These are phyloP conservation scores for Entomortierella parvispora DNA, from an alignment of 192 early-diverging fungal species.

Conservation along the genomic window DNA sequence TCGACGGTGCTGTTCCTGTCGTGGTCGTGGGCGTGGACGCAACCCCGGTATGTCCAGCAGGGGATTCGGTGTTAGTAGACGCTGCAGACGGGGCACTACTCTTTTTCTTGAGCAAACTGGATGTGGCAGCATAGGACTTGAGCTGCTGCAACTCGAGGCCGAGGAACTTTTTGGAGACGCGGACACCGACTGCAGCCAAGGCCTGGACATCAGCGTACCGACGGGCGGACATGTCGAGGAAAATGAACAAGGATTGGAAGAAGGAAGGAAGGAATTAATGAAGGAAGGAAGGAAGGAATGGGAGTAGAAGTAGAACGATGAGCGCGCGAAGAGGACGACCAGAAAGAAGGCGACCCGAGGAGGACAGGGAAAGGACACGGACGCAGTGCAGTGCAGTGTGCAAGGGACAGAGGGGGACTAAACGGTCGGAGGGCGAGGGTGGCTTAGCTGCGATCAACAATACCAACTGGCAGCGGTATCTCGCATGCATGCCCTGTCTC, in stretches of 20 bases:
- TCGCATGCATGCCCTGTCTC: too few species aligned
- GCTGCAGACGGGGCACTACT: background rate
- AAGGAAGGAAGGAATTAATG: slow-evolving; percentile 24
- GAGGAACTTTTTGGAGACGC: slow-evolving; percentile 25
- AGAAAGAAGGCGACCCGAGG: too few species aligned
- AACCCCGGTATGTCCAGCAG: background rate
- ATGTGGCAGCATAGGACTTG: slow-evolving; percentile 38
- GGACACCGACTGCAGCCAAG: slow-evolving; percentile 21
- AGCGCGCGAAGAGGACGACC: too few species aligned
- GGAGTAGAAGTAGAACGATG: too few species aligned
- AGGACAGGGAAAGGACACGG: too few species aligned
- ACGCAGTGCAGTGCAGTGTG: too few species aligned
- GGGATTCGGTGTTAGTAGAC: background rate
- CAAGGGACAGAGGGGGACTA: too few species aligned
- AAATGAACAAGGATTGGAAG: too few species aligned
- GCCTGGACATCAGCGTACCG: slow-evolving; percentile 48
- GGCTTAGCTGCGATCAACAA: too few species aligned
- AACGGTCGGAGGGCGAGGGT: too few species aligned
- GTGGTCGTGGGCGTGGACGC: background rate
- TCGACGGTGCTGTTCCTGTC: background rate
- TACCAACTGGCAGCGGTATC: too few species aligned
- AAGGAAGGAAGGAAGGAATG: too few species aligned
- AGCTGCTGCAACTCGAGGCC: slow-evolving; percentile 23
- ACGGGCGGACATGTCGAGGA: slow-evolving; percentile 36
- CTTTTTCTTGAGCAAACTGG: slow-evolving; percentile 29